Percentiles rank a stretch among this genome's conserved stretches.
phyloP scores from a whole-genome alignment of 2,329 filamentous ascomycete species.

The Gaeumannomyces sp. region DNA sequence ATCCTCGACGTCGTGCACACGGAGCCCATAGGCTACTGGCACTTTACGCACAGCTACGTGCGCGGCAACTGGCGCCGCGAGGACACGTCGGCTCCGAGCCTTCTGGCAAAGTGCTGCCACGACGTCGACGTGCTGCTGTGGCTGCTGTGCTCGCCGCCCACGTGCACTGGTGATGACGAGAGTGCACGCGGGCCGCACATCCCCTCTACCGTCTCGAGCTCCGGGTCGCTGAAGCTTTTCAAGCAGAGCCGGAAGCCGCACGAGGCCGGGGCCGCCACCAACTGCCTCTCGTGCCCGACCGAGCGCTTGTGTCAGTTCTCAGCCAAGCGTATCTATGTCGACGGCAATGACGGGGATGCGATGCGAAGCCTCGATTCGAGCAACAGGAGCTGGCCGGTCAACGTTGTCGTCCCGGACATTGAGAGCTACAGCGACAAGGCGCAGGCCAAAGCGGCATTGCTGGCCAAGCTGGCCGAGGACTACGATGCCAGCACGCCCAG shows the following conservation, averaged over 20 bases:
- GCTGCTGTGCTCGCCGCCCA: conserved; percentile 71
- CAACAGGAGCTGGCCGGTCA: conserved; percentile 73
- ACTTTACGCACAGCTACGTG: conserved; percentile 87
- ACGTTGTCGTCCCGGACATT: conserved; percentile 87
- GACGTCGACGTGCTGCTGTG: conserved; percentile 91
- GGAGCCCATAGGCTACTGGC: conserved; percentile 94
- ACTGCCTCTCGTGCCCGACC: conserved; percentile 75
- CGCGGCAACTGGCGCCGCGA: conserved; percentile 90
- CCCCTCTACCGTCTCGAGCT: conserved; percentile 68
- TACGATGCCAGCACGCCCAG: conserved; percentile 44
- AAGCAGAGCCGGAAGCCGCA: conserved; percentile 67
- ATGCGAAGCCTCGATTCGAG: conserved; percentile 55
- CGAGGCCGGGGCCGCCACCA: conserved; percentile 70
- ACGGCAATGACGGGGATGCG: conserved; percentile 32
- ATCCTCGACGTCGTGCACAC: conserved; percentile 83
- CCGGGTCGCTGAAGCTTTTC: conserved; percentile 74
- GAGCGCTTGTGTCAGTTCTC: conserved; percentile 78
- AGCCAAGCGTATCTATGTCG: conserved; percentile 74
- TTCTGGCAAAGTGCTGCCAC: conserved; percentile 93
- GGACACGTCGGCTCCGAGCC: conserved; percentile 66
- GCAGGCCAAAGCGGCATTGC: conserved; percentile 39
- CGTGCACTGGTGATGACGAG: conserved; percentile 32
- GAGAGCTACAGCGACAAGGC: conserved; percentile 59
- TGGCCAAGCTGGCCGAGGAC: conserved; percentile 39
- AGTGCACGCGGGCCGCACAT: conserved; percentile 54